Percentiles rank a stretch among this genome's conserved stretches.
phyloP scores from a whole-genome alignment of 2,329 filamentous ascomycete genomes.

The Fusarium sp. region DNA sequence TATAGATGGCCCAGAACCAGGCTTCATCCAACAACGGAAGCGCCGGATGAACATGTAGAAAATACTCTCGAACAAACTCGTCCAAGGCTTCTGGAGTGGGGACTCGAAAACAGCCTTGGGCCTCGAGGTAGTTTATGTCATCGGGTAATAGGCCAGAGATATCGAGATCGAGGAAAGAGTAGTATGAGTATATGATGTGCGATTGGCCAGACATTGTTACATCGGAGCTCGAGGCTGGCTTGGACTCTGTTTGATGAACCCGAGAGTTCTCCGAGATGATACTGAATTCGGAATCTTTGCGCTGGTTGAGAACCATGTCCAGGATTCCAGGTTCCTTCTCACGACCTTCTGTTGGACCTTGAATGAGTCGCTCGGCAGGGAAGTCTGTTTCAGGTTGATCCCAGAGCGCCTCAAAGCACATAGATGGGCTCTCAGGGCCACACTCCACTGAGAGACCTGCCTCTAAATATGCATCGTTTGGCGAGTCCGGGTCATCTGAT shows the following conservation, averaged over 20 bases:
- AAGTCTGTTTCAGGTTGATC: not conserved
- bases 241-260: not conserved
- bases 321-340: not conserved
- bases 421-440: not conserved
- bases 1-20: constrained; percentile 23
- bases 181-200: constrained; percentile 24
- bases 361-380: not conserved
- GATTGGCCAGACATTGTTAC: not conserved
- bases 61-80: not conserved
- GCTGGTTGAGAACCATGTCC: not conserved
- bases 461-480: not conserved
- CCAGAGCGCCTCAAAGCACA: not conserved
- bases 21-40: not conserved
- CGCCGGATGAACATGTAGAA: not conserved
- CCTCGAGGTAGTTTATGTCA: constrained; percentile 21
- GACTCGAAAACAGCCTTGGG: constrained; percentile 19
- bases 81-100: constrained; percentile 14
- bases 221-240: not conserved
- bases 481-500: not conserved
- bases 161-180: constrained; percentile 11
- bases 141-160: constrained; percentile 5
- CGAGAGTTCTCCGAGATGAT: not conserved
- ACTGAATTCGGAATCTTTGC: not conserved
- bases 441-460: not conserved
- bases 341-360: not conserved